phyloP scores from a whole-genome alignment of 148 eudicot species.

The Simmondsia chinensis region DNA sequence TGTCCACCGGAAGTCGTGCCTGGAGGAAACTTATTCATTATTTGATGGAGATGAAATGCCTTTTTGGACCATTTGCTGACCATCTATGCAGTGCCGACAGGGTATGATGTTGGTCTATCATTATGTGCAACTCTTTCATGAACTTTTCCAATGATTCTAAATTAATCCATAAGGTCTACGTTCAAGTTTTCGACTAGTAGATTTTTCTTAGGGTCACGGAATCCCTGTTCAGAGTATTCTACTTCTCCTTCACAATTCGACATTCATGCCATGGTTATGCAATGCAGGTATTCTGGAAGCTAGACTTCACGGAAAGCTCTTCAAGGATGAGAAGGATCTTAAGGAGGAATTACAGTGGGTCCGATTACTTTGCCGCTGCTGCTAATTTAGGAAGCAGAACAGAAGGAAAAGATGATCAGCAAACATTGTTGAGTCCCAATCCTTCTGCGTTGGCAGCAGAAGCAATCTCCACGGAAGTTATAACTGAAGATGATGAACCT shows the following conservation, averaged over 20 bases:
- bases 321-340: conserved; percentile 83
- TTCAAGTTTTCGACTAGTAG: too few relatives aligned
- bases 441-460: conserved; percentile 70
- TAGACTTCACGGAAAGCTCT: conserved; percentile 83
- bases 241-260: too few relatives aligned
- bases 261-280: too few relatives aligned
- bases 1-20: conserved; percentile 68
- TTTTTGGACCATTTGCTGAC: conserved; percentile 72
- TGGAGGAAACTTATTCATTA: conserved; percentile 94
- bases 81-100: conserved; percentile 50
- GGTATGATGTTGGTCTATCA: conserved; percentile 27
- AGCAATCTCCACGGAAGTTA: conserved; percentile 63
- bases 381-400: conserved; percentile 61
- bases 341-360: conserved; percentile 75
- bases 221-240: too few relatives aligned
- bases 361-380: conserved; percentile 82
- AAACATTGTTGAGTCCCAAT: conserved; percentile 39
- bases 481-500: conserved; percentile 70
- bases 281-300: conserved; percentile 91
- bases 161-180: too few relatives aligned
- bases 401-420: conserved; percentile 30
- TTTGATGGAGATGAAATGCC: conserved; percentile 77
- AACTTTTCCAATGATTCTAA: neutral
- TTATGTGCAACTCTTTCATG: neutral
- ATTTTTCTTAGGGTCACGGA: too few relatives aligned